phyloP scores from a whole-genome alignment of 108 stramenopile species.

The Nitzschia sp. region DNA sequence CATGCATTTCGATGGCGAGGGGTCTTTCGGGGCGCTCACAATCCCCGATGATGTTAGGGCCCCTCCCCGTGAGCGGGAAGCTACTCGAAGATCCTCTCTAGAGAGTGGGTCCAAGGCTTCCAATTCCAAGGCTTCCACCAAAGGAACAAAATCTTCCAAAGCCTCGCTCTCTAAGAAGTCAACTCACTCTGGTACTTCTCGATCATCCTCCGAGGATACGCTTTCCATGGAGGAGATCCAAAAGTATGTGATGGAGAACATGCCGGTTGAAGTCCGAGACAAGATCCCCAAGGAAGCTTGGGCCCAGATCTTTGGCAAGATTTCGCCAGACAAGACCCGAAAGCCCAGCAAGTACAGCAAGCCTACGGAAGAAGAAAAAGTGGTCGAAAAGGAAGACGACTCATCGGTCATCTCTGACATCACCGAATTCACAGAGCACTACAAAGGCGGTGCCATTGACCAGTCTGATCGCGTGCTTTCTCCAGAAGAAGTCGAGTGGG shows the following conservation, averaged over 20 bases:
- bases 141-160: neutral
- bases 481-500: constrained; percentile 3
- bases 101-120: neutral
- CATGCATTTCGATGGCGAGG: neutral
- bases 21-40: constrained; percentile 4
- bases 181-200: neutral
- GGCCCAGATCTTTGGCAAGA: constrained; percentile 15
- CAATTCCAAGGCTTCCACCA: neutral
- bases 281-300: constrained; percentile 30
- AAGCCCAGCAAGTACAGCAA: neutral
- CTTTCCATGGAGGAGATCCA: constrained; percentile 27
- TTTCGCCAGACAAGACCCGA: neutral
- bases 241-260: constrained; percentile 17
- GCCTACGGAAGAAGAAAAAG: neutral
- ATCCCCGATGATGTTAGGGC: constrained; percentile 2
- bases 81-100: neutral
- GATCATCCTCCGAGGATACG: neutral
- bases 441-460: neutral
- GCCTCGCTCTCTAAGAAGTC: neutral
- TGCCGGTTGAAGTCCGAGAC: constrained; percentile 11
- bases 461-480: neutral
- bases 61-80: neutral
- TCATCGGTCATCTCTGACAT: constrained; percentile 6
- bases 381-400: neutral
- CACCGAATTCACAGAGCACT: neutral